Conservation (phyloP, 306 rosid genomes). For the Vicia faba region DNA sequence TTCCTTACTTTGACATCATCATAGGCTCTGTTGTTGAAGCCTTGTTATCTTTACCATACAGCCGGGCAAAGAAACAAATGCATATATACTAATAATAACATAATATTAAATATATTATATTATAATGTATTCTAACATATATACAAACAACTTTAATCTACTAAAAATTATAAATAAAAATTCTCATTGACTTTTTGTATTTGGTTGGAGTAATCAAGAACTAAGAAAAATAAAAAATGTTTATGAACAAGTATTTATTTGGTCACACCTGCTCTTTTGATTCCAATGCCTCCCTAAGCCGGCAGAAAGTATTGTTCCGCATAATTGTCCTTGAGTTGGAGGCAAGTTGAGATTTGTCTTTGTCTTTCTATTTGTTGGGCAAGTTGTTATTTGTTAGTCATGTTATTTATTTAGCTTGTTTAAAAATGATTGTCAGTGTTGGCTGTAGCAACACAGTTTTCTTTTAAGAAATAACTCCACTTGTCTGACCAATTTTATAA, state of each 20-base stretch:
- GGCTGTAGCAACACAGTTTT: no score
- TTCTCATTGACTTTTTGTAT: background rate
- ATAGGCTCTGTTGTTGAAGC: background rate
- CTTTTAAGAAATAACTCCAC: no score
- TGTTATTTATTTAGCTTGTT: no score
- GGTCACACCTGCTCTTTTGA: background rate
- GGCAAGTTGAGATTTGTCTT: no score
- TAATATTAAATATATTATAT: no score
- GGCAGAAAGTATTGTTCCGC: background rate
- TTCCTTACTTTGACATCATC: background rate
- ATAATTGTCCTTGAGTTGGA: background rate
- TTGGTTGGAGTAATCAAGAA: no score
- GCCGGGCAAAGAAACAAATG: background rate
- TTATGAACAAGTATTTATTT: conserved; percentile 3
- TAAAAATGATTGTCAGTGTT: no score
- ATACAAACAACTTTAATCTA: background rate
- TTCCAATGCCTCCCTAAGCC: conserved; percentile 1
- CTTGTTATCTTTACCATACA: no score
- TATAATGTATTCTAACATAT: background rate
- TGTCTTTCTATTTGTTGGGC: no score
- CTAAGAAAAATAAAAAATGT: background rate
- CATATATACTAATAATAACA: no score
- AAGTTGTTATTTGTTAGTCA: no score
- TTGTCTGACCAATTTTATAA: no score
- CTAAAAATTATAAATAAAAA: background rate